Evolutionary conservation across 1,139 yeast genomes (phyloP), one percentile per base, ranked within the genome.

Genomic region (Scheffersomyces parashehatae): DNA sequence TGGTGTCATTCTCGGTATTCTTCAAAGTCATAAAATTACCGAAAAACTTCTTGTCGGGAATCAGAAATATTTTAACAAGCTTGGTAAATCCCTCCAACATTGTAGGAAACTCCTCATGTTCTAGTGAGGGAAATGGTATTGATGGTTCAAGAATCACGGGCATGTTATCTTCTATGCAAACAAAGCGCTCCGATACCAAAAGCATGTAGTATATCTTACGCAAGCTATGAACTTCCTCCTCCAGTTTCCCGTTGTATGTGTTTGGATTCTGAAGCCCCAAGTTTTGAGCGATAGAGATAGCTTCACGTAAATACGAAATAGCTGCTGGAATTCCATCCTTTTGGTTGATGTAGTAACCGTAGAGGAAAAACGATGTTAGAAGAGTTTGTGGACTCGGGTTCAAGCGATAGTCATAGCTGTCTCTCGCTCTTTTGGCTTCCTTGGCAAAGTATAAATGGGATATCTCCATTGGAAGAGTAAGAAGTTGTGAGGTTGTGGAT

Each of bases 121-220:
- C 65, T 35, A 68, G 50, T 2, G 61, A 54, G 1, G 75, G 75
- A 38, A 60, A 62, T 1, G 69, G 68, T 13, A 70, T 60, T 11
- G 64, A 53, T 4, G 73, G 65, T 35, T 68, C 74, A 20, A 70
- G 51, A 31, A 71, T 56, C 7, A 68, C 68, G 2, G 75, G 75
- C 28, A 69, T 54, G 35, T 63, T 65, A 45, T 67, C 70, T 40
- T 68, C 74, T 32, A 70, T 65, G 42, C 70, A 64, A 55, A 61
- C 60, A 48, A 60, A 67, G 29, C 73, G 48, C 49, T 67, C 73
- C 2, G 70, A 65, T n/a, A 67, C 64, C 44, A 67, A 48, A 14
- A 67, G 55, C 51, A 64, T 56, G 45, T 66, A 67, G 47, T 60
- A 67, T 4, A 66, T 60, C 41, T 67, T 67, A 11, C 65, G 50